phyloP scores from a whole-genome alignment of 164 flowering plant species.

The Annona squamosa region DNA sequence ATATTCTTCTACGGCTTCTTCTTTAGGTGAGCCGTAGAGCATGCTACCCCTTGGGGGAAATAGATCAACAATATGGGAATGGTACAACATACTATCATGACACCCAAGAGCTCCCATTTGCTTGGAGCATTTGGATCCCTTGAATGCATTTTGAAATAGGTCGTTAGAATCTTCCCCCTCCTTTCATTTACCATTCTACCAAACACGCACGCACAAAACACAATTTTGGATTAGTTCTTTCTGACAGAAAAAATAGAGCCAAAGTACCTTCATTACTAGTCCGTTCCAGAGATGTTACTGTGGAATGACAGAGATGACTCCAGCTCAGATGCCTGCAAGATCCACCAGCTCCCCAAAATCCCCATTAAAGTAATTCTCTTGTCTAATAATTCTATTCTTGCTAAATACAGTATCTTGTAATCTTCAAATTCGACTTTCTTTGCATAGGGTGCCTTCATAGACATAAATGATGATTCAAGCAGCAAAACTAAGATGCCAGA shows the following conservation, averaged over 20 bases:
- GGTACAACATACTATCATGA: too few relatives aligned
- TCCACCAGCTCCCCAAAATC: slow-evolving; percentile 10
- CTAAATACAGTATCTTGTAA: slow-evolving; percentile 5
- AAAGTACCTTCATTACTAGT: background rate
- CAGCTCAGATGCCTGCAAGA: background rate
- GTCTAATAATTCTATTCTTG: slow-evolving; percentile 5
- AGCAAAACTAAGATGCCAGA: background rate
- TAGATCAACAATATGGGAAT: too few relatives aligned
- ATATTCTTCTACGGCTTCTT: too few relatives aligned
- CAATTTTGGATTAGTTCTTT: background rate
- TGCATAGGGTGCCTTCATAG: background rate
- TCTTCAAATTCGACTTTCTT: slow-evolving; percentile 8
- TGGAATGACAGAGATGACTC: background rate
- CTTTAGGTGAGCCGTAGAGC: too few relatives aligned
- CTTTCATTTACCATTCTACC: background rate
- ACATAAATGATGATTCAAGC: background rate
- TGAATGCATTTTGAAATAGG: too few relatives aligned
- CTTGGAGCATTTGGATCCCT: too few relatives aligned
- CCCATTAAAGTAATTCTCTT: slow-evolving; percentile 3
- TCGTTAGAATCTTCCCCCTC: background rate
- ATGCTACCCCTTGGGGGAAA: too few relatives aligned
- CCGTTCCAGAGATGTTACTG: background rate
- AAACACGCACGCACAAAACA: background rate
- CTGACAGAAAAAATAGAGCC: background rate
- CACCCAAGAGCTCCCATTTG: too few relatives aligned